Evolutionary conservation across 805 yeast genomes (phyloP).

Genomic region (Cyberlindnera saturnus): DNA sequence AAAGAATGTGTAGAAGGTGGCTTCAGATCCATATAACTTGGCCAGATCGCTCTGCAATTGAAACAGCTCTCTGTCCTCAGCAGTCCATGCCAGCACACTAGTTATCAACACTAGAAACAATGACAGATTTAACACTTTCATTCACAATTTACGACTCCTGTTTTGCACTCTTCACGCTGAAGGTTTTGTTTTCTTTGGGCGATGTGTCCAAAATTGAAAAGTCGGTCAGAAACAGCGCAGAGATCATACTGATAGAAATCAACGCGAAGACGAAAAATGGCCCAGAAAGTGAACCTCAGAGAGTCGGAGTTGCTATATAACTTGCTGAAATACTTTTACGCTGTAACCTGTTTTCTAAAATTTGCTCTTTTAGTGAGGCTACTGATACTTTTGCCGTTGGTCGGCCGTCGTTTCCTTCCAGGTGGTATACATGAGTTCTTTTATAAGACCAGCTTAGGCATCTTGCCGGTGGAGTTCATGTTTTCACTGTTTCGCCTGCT

Average conservation of each 20-base stretch:
- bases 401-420: constrained; percentile 58
- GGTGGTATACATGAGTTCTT: constrained; percentile 70
- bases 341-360: constrained; percentile 12
- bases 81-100: constrained; percentile 42
- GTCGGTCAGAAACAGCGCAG: too few species aligned
- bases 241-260: background rate
- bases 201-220: background rate
- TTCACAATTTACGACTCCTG: background rate
- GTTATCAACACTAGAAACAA: constrained; percentile 12
- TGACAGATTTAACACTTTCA: constrained; percentile 6
- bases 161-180: background rate
- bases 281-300: constrained; percentile 15
- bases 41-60: constrained; percentile 58
- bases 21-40: constrained; percentile 11
- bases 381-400: constrained; percentile 50
- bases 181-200: background rate
- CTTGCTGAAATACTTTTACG: constrained; percentile 5
- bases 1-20: constrained; percentile 28
- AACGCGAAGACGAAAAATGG: constrained; percentile 19
- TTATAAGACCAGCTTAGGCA: constrained; percentile 2
- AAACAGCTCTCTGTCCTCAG: constrained; percentile 79
- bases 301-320: constrained; percentile 8
- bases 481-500: constrained; percentile 4
- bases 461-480: constrained; percentile 4
- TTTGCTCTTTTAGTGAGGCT: constrained; percentile 36